A percentile compares a stretch with the other conserved stretches of the same genome.
Evolutionary conservation across 441 rosid species (phyloP).

Genomic region (Erodium chrysanthum): DNA sequence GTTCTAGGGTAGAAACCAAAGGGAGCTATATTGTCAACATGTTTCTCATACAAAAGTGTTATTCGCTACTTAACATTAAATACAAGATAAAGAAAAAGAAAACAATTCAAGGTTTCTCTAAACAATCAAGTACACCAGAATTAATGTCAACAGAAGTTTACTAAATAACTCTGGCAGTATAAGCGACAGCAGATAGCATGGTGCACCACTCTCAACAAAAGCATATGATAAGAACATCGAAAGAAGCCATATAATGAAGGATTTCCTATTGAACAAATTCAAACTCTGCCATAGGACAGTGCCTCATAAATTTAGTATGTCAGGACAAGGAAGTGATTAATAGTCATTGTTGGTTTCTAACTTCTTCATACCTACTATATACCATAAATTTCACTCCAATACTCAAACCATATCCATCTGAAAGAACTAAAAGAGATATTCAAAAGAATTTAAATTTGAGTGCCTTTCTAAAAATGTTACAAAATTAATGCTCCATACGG

Average conservation of each 20-base stretch:
- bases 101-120: not conserved
- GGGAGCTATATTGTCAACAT: not conserved
- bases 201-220: slow-evolving; percentile 1
- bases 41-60: not conserved
- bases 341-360: slow-evolving; percentile 1
- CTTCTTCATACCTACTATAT: not conserved
- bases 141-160: not conserved
- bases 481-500: not conserved
- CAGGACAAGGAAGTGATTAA: not conserved
- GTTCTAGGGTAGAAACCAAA: slow-evolving; percentile 1
- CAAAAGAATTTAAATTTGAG: not conserved
- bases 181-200: not conserved
- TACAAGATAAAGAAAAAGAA: not conserved
- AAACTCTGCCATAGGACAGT: not conserved
- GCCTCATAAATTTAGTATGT: slow-evolving; percentile 1
- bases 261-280: not conserved
- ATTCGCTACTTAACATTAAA: not conserved
- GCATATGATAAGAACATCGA: not conserved
- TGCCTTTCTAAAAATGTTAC: not conserved
- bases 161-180: not conserved
- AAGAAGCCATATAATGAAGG: not conserved
- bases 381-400: not conserved
- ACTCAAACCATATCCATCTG: slow-evolving; percentile 2
- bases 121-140: not conserved
- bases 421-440: not conserved